These are phyloP conservation scores for Silene noctiflora DNA, from an alignment of 179 eudicot species.

Conservation along the genomic window DNA sequence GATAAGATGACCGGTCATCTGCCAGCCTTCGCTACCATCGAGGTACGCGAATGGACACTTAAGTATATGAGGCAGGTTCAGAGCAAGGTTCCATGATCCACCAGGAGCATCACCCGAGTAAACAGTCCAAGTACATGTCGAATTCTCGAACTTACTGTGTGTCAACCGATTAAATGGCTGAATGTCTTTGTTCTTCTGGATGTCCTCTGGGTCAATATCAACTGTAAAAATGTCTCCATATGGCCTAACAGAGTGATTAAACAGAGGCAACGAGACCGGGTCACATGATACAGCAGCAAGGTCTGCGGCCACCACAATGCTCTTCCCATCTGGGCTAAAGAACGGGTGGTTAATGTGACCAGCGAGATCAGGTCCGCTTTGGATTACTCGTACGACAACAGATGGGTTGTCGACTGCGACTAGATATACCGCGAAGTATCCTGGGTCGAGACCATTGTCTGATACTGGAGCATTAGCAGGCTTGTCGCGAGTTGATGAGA, in stretches of 20 bases:
- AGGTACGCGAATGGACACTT: conserved; percentile 1
- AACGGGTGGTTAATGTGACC: conserved; percentile 16
- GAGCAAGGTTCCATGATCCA: neutral
- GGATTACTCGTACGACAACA: neutral
- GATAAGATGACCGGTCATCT: conserved; percentile 17
- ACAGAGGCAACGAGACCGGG: neutral
- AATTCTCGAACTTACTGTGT: conserved; percentile 8
- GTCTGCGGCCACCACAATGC: neutral
- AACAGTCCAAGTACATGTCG: conserved; percentile 7
- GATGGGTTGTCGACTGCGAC: neutral
- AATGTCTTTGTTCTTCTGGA: neutral
- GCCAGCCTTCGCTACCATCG: conserved; percentile 16
- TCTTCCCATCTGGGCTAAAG: neutral
- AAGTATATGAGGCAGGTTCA: neutral
- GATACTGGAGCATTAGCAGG: neutral
- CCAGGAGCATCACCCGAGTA: neutral
- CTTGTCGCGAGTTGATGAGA: conserved; percentile 7
- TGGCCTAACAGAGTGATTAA: conserved; percentile 10
- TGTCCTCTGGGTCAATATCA: neutral
- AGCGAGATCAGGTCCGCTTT: neutral
- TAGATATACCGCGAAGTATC: conserved; percentile 4
- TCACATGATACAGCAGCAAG: conserved; percentile 12
- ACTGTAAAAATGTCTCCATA: conserved; percentile 12
- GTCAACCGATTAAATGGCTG: neutral
- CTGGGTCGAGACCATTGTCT: conserved; percentile 9